Evolutionary conservation across 176 grass and related monocot species (phyloP), one percentile per base, ranked within the genome.

Genomic region (Puccinellia tenuiflora): DNA sequence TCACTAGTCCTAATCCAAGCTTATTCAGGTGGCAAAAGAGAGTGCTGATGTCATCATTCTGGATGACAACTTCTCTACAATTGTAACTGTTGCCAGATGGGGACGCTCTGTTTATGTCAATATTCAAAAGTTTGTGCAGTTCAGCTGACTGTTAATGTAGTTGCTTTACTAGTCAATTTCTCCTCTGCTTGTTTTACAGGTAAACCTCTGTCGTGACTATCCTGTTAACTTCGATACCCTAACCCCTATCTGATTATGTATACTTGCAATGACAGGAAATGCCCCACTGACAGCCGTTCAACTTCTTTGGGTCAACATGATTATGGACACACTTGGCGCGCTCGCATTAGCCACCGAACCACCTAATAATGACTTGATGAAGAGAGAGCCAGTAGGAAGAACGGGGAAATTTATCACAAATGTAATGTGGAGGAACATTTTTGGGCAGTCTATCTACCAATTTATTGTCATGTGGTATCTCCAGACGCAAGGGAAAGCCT

Each of bases 111-210:
- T 96, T 68, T 99, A 99, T 75, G 81, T 96, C 69, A 99, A 99
- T 66, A 99, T 99, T 78, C 93, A 99, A 79, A 99, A 99, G 83
- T 99, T 99, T 89, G 97, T 99, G 76, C 93, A 96, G 80, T 96
- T 96, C 97, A 99, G 75, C 76, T 99, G 45, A 96, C 97, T 81
- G 97, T 99, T 73, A 99, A 99, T 85, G 80, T 96, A 18, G 93
- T 99, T 18, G 97, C 91, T 1, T 88, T 99, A 9, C 83, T 96
- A 43, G 97, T 99, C 45, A 99, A 99, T 56, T 99, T 99, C 68
- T 96, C 89, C 4, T 99, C 97, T 21, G 93, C 97, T 45, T 99
- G 97, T 90, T 92, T 90, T 81, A 94, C 87, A 83, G 97, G 97
- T 99, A 71, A 48, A 3, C 43, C 54, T 40, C 9, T 60, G 24